Base-by-base conservation (phyloP, 345 rosid genomes). In the Linum lewisii region DNA sequence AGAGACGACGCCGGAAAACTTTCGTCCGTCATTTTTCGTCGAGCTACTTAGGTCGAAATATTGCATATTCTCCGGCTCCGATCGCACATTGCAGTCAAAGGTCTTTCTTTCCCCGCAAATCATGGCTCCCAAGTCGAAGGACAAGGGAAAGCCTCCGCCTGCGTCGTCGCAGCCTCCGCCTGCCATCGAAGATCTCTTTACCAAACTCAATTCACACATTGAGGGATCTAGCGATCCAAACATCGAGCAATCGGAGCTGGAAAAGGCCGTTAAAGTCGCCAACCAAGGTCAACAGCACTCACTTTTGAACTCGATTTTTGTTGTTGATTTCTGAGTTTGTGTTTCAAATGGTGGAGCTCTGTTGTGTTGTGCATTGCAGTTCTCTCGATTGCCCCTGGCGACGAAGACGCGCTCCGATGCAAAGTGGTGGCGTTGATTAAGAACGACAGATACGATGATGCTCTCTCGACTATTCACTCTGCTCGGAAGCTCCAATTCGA, bases 321-420 rank as follows among this genome's bases (percentile, higher is more conserved):
- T 7, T 5, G 8, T 56, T 29, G 8, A 42, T 7, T 19, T n/a
- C 15, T 22, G 57, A 24, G 3, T 66, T 51, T 19, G 60, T 23
- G 24, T 7, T 61, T 23, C 4, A 0, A 14, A 38, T 18, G 36
- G n/a, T 15, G 22, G 7, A 16, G 2, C 23, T 42, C 44, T 37
- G 10, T 24, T 56, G 15, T 49, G 22, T 22, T 56, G 15, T 11
- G 15, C 15, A 56, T 54, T 57, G 73, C 80, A 93, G 99, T 93
- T 52, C 76, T 93, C 47, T 67, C 85, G 8, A 64, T 80, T 54
- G 76, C 76, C 50, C 91, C 95, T 21, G 75, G 73, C 60, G 97
- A 93, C 49, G 97, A 82, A 73, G 99, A 93, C 60, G 94, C 97
- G 56, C 71, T 85, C 72, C 79, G 83, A 65, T 89, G 99, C 76